Evolutionary conservation across 805 yeast genomes (phyloP), one percentile per base, ranked within the genome.

Genomic region (Blastobotrys parvus): DNA sequence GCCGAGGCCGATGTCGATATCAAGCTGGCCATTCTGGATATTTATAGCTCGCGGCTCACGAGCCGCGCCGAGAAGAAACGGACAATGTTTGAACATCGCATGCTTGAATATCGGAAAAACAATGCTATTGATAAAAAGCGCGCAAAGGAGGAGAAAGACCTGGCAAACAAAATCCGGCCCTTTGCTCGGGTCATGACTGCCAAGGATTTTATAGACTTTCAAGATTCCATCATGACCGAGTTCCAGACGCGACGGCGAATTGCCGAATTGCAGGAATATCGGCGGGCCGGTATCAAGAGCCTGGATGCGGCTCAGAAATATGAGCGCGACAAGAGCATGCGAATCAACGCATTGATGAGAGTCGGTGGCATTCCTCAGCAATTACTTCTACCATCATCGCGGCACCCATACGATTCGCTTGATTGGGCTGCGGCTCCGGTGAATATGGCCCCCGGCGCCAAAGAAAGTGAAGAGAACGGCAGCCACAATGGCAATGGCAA

Each of bases 21-120:
- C 58, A 92, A 92, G 62, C 70, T 92, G 48, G 78, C 94, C 0
- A 80, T 89, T 2, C 67, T 92, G 52, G 94, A 87, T 49, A 89
- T 92, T 35, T 92, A 92, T 62, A 88, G 87, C 57, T 81, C 92
- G 27, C 74, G 95, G 50, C 72, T 92, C 50, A 87, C 96, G 2
- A 72, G 90, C 16, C 78, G 99, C 58, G 95, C 95, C 0, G 98
- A 92, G 62, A 75, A 94, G 54, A 92, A 94, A 64, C 74, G 98
- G 47, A 68, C 81, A 16, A 69, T 92, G 58, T 68, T 92, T 44
- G 76, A 78, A 43, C 88, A 94, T 59, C 70, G 75, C 43, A 67
- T 94, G 48, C 68, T 89, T 59, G 97, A 94, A 44, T 92, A 90
- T 60, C 72, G 95, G 49, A 81, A 78, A 58, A 77, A 83, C 54